Evolutionary conservation across 2,329 filamentous ascomycete genomes (phyloP), one percentile per base, ranked within the genome.

Genomic region (Ophiostoma angusticollis): DNA sequence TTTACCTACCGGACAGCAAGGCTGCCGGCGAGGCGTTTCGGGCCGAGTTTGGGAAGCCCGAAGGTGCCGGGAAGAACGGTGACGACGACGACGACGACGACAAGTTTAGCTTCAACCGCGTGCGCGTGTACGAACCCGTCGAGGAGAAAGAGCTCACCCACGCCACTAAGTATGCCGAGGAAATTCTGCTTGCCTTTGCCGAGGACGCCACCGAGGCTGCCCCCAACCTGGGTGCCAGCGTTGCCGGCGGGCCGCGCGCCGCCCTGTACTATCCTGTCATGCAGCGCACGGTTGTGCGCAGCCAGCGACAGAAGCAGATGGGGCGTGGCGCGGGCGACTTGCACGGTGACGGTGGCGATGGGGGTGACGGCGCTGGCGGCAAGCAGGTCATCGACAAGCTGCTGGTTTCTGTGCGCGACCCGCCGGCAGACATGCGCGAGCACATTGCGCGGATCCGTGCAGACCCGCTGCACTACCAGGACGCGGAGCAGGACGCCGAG

Each of bases 201-300:
- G 67, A 74, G 45, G 68, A 70, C 45, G 44, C 66, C 51, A 16
- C 22, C 24, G 29, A 32, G 11, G 24, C 35, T 1, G 52, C 49
- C 3, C 43, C 47, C 32, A 44, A 57, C 18, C 50, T 58, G 35
- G 54, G 44, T 33, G 41, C 42, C 22, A 36, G 46, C 27, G 63
- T 67, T 45, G 65, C 65, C 36, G 57, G 60, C 40, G 54, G 59
- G 35, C 65, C 72, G 46, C 73, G 72, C 54, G 76, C 67, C 6
- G 72, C 69, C 11, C 80, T 77, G 55, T 81, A 80, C 57, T 81
- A 80, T 49, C 78, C 78, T 4, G 66, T 81, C 45, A 71, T 80
- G 58, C 74, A 80, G 55, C 70, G 73, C 39, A 72, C 67, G 33
- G 65, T 66, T 17, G 72, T 81, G 50, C 65, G 74, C 31, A 74